Evolutionary conservation across 495 filamentous ascomycete genomes (phyloP).

Genomic region (Neurospora sp.): DNA sequence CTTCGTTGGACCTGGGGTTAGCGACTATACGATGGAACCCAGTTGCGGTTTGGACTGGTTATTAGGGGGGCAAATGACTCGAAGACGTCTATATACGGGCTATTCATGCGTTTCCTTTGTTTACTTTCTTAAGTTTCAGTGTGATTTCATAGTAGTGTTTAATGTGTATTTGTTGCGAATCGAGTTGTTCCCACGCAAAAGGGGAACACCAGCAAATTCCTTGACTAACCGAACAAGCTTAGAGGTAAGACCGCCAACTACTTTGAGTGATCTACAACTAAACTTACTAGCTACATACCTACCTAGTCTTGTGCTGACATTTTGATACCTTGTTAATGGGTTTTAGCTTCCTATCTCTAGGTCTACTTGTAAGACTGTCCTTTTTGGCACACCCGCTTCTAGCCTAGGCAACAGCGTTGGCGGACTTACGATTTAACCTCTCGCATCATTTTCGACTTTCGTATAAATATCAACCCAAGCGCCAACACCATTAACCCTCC

Average conservation of each 20-base stretch:
- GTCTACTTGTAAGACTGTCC: too few species aligned
- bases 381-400: too few species aligned
- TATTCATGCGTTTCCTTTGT: neutral
- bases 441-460: too few species aligned
- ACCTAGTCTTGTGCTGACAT: too few species aligned
- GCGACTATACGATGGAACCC: neutral
- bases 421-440: too few species aligned
- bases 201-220: too few species aligned
- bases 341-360: too few species aligned
- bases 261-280: neutral
- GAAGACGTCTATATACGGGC: neutral
- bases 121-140: neutral
- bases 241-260: neutral
- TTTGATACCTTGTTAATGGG: too few species aligned
- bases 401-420: too few species aligned
- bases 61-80: neutral
- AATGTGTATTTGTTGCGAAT: neutral
- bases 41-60: neutral
- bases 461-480: neutral
- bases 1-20: neutral
- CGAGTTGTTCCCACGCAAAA: too few species aligned
- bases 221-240: too few species aligned
- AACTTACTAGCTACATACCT: neutral
- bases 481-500: neutral
- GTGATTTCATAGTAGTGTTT: neutral